Percentiles rank a stretch among this genome's conserved stretches.
These are phyloP conservation scores for Eutrema yunnanense DNA, from an alignment of 345 rosid genomes.

Conservation along the genomic window DNA sequence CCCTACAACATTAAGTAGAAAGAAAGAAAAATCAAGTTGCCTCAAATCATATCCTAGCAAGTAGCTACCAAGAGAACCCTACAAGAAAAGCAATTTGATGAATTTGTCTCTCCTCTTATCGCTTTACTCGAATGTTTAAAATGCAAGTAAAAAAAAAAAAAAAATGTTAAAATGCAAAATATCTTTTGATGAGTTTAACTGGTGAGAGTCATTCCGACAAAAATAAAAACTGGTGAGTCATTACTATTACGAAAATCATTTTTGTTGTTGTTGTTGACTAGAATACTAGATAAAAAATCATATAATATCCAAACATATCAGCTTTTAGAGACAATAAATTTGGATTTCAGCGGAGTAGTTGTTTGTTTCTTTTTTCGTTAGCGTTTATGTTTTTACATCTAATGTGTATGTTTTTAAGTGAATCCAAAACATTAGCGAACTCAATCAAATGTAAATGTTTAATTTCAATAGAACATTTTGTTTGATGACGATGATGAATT, in stretches of 20 bases:
- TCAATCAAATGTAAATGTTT: too few species aligned
- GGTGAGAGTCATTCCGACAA: not conserved
- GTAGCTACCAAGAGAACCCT: conserved; percentile 26
- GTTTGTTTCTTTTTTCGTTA: not conserved
- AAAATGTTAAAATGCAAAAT: not conserved
- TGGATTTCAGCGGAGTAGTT: not conserved
- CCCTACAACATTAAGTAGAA: conserved; percentile 12
- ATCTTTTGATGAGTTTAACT: not conserved
- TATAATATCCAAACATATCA: not conserved
- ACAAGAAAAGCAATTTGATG: conserved; percentile 25
- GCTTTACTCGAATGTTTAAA: not conserved
- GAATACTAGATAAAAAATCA: not conserved
- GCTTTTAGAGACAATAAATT: not conserved
- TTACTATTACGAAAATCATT: not conserved
- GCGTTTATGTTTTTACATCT: not conserved
- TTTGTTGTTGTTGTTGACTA: too few species aligned
- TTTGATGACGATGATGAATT: too few species aligned
- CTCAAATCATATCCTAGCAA: conserved; percentile 27
- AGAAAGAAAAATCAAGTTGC: conserved; percentile 25
- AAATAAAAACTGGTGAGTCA: not conserved
- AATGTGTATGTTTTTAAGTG: too few species aligned
- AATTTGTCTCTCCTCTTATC: conserved; percentile 16
- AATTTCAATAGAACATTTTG: too few species aligned
- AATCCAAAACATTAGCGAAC: too few species aligned
- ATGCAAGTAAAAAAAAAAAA: too few species aligned